Conservation (phyloP, 1,284 basidiomycete species). For the Trichosporon sp. region DNA sequence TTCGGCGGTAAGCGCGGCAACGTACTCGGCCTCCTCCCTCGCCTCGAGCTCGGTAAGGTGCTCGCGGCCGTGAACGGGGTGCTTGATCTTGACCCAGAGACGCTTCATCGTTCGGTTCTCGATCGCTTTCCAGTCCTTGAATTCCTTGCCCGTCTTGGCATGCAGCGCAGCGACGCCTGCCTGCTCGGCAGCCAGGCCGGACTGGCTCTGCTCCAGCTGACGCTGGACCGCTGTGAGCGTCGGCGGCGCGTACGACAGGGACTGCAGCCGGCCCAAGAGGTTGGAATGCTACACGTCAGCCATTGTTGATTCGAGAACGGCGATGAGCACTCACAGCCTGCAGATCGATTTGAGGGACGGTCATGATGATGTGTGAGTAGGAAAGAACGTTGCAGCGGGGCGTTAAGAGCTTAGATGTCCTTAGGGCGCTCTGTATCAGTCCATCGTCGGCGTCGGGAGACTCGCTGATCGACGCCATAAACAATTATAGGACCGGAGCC, state of each 20-base stretch:
- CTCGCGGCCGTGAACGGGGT: slow-evolving; percentile 27
- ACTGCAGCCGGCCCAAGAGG: slow-evolving; percentile 33
- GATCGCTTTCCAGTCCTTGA: slow-evolving; percentile 36
- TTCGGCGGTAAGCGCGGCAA: slow-evolving; percentile 34
- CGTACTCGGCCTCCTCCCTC: slow-evolving; percentile 39
- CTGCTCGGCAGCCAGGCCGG: slow-evolving; percentile 27
- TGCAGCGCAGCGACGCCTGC: slow-evolving; percentile 27
- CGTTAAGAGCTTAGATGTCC: background rate
- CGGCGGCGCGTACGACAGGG: slow-evolving; percentile 35
- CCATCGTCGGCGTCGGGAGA: background rate
- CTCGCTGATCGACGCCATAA: slow-evolving; percentile 1
- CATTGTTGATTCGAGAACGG: background rate
- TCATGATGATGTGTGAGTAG: slow-evolving; percentile 2
- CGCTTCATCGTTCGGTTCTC: slow-evolving; percentile 35
- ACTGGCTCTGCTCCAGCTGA: slow-evolving; percentile 26
- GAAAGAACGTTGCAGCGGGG: background rate
- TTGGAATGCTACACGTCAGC: slow-evolving; percentile 32
- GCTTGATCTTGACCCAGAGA: slow-evolving; percentile 34
- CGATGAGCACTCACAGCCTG: slow-evolving; percentile 1
- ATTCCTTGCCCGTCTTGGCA: slow-evolving; percentile 32
- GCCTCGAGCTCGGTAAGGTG: slow-evolving; percentile 29
- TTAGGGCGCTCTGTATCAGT: background rate
- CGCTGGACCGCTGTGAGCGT: slow-evolving; percentile 29
- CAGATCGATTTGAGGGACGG: background rate
- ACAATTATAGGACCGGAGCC: background rate